Base-by-base conservation (phyloP, 2,329 filamentous ascomycete species). In the Neospermospora avenae region DNA sequence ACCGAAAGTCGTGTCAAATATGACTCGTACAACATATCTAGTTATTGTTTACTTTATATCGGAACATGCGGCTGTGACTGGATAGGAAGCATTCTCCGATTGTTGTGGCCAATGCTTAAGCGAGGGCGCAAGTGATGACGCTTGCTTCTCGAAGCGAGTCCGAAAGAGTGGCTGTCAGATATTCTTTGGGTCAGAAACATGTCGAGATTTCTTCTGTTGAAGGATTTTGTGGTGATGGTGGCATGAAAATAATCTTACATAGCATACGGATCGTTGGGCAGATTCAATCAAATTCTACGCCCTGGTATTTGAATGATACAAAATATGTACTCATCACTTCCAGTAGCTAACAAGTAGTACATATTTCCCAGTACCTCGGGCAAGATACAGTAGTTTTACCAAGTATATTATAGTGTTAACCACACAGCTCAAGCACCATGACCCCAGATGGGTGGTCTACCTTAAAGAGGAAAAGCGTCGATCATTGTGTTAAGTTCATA, bases 91-190 rank as follows among this genome's bases (percentile, higher is more conserved):
- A n/a, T 51, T 11, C 22, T 37, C 48, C 48, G 46, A 49, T 34
- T 49, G 45, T 48, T 48, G 46, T 49, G 46, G 46, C 46, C 46
- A 49, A 49, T 22, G 35, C 18, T 51, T 54, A 60, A 35, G 25
- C 55, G 45, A 56, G 41, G 24, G 13, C 22, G 18, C 41, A 24
- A 57, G 44, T 57, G 41, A 57, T 57, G 55, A 57, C 55, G 55
- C 55, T 49, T 57, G 55, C 55, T 57, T 55, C 24, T 55, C 44
- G 34, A 48, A 39, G 44, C 55, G 55, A 48, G 34, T 57, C 42
- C 55, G 42, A 48, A 25, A 49, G 20, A 34, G 31, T 16, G 44
- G 42, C 18, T 34, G 55, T 16, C 31, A 20, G n/a, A 11, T 22
- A 13, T 34, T 14, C 25, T 18, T 35, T n/a, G 35, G 44, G 20